Conservation (phyloP, 352 stramenopile genomes). For the Phytophthora europaea region DNA sequence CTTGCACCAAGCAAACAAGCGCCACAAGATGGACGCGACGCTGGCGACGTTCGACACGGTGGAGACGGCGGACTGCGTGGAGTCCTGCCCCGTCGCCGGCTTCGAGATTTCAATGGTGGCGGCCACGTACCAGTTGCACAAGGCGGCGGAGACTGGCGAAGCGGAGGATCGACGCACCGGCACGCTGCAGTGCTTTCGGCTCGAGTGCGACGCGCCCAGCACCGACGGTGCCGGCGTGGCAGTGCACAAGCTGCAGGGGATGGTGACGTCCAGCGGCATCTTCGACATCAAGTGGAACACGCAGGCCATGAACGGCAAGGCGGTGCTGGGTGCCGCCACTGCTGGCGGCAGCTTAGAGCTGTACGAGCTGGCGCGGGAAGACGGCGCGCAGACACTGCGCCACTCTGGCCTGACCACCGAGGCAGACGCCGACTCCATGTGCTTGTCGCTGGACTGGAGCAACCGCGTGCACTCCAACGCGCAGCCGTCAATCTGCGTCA, state of each 20-base stretch:
- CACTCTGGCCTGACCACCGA: constrained; percentile 52
- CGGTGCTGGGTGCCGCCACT: constrained; percentile 71
- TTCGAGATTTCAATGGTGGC: constrained; percentile 76
- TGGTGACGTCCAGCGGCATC: constrained; percentile 66
- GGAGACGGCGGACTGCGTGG: constrained; percentile 88
- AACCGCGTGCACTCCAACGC: constrained; percentile 62
- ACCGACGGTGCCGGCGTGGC: constrained; percentile 33
- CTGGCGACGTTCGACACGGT: constrained; percentile 79
- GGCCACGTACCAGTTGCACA: constrained; percentile 88
- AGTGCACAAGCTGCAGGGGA: constrained; percentile 58
- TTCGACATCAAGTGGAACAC: constrained; percentile 90
- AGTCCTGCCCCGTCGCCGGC: constrained; percentile 73
- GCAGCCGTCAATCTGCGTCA: constrained; percentile 79
- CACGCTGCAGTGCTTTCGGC: constrained; percentile 73
- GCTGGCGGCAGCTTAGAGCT: constrained; percentile 75
- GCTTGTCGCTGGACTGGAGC: constrained; percentile 88
- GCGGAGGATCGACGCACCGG: constrained; percentile 59
- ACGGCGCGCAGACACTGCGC: constrained; percentile 28
- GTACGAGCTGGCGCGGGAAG: constrained; percentile 47
- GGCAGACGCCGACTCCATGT: constrained; percentile 64
- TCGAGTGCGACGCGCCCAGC: constrained; percentile 42
- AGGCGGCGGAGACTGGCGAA: constrained; percentile 43
- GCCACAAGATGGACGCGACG: constrained; percentile 40
- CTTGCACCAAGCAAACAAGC: neutral
- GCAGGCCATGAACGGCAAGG: constrained; percentile 57